Base-by-base conservation (phyloP, 2,329 filamentous ascomycete genomes). In the Teratosphaeria zuluensis region DNA sequence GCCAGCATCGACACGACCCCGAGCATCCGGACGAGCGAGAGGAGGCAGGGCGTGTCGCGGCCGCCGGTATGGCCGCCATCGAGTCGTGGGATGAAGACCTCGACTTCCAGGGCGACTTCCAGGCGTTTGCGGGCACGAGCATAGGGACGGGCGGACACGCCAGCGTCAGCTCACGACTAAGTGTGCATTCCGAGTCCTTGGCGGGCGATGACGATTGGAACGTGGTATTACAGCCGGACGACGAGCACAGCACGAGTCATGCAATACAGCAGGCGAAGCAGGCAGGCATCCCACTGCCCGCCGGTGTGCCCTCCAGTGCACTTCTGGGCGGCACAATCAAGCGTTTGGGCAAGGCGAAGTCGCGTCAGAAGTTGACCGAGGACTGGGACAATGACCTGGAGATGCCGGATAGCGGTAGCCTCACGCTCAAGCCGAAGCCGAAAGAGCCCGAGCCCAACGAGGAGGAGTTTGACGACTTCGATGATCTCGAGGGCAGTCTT, bases 241-340 rank as follows among this genome's bases (percentile, higher is more conserved):
- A 96, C 71, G 89, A 95, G 68, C 82, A 84, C 63, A 90, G 90
- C 1, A 95, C 88, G 9, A 77, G 86, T 66, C 88, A 95, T 70
- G 92, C 94, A 61, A 92, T 99, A 67, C 84, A 89, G 28, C 89
- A 90, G 6, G 92, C 92, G 35, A 88, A 90, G 69, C 86, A 85
- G 71, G 92, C 91, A 30, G 94, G 94, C 65, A 96, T 99, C 63
- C 92, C 94, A 6, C 84, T 97, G 58, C 94, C 94, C 31, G 79
- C 84, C 56, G 92, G 92, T 70, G 85, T 97, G 33, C 91, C 92
- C 1, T 84, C 89, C 32, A 96, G 92, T 21, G 94, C 94, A 32
- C 78, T 99, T 51, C 83, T 94, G 72, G 92, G 92, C 56, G 94
- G 94, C 56, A 92, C 91, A 9, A 97, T 97, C 70, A 95, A 95